Percentiles rank a stretch among this genome's conserved stretches.
Evolutionary conservation across 2,329 filamentous ascomycete species (phyloP).

Genomic region (Esteya vermicola): DNA sequence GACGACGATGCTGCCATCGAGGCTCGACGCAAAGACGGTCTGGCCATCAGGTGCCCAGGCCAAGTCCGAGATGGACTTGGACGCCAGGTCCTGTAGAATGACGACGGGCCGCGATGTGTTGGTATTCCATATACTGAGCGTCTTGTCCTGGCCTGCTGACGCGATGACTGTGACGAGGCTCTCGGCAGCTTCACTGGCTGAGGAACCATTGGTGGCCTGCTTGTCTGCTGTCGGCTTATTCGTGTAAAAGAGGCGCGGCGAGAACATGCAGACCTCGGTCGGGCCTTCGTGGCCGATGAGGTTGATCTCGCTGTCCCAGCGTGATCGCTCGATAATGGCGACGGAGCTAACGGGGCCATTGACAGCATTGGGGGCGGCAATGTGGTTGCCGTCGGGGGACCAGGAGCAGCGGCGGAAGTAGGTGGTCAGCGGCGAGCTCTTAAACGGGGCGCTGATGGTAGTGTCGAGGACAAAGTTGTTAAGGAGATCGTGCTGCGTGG

Average conservation of each 20-base stretch:
- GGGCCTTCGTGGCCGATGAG: slow-evolving; percentile 94
- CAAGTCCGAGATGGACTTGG: slow-evolving; percentile 87
- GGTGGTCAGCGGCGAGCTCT: slow-evolving; percentile 83
- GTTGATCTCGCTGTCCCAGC: slow-evolving; percentile 95
- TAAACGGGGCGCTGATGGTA: slow-evolving; percentile 79
- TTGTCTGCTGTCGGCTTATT: slow-evolving; percentile 46
- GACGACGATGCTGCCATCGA: slow-evolving; percentile 79
- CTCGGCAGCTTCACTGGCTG: slow-evolving; percentile 11
- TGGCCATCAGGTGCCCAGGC: slow-evolving; percentile 89
- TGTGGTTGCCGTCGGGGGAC: slow-evolving; percentile 95
- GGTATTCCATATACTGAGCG: slow-evolving; percentile 93
- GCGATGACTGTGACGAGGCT: slow-evolving; percentile 79
- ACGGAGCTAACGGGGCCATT: slow-evolving; percentile 96
- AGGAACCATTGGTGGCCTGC: slow-evolving; percentile 22
- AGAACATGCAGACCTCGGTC: slow-evolving; percentile 95
- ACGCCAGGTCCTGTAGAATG: slow-evolving; percentile 74
- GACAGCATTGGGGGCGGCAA: slow-evolving; percentile 90
- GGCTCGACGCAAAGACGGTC: slow-evolving; percentile 69
- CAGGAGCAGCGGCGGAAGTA: slow-evolving; percentile 95
- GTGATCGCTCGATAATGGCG: slow-evolving; percentile 81
- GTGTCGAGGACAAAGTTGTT: slow-evolving; percentile 93
- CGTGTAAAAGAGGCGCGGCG: slow-evolving; percentile 73
- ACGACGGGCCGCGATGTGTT: slow-evolving; percentile 84
- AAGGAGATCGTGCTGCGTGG: slow-evolving; percentile 85
- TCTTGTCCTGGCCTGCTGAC: slow-evolving; percentile 93